Conservation (phyloP, 257 asterid genomes). For the Solanum appendiculatum region DNA sequence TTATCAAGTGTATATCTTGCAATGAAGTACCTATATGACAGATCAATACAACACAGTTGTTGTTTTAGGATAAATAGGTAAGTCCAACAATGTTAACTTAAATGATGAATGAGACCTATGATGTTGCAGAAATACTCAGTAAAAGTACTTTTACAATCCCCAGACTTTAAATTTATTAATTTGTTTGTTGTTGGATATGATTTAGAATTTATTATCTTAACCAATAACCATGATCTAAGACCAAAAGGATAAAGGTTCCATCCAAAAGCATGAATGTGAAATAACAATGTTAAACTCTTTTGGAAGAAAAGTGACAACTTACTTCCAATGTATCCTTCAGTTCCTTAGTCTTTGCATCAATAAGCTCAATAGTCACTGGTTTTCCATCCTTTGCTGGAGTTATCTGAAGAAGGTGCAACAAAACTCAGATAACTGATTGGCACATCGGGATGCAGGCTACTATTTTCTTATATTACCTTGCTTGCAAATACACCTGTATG, state of each 20-base stretch:
- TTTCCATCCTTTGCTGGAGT: conserved; percentile 97
- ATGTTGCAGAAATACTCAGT: neutral
- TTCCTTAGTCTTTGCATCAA: conserved; percentile 97
- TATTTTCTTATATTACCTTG: conserved; percentile 43
- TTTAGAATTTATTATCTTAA: conserved; percentile 5
- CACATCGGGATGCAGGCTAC: neutral
- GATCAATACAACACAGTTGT: neutral
- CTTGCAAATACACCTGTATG: conserved; percentile 91
- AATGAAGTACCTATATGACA: neutral
- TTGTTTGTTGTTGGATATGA: neutral
- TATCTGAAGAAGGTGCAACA: conserved; percentile 30
- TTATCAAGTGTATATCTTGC: neutral
- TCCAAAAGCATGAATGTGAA: neutral
- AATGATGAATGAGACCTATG: neutral
- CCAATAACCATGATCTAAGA: neutral
- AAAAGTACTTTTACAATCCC: neutral
- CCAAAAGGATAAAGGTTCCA: neutral
- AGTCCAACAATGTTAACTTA: neutral
- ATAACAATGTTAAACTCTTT: neutral
- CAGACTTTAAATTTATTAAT: neutral
- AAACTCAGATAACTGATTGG: neutral
- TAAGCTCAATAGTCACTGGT: conserved; percentile 89
- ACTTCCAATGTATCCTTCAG: conserved; percentile 84
- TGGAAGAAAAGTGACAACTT: neutral
- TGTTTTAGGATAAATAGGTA: neutral